Conservation (phyloP, 2,329 filamentous ascomycete genomes). For the Sporothrix phasma region DNA sequence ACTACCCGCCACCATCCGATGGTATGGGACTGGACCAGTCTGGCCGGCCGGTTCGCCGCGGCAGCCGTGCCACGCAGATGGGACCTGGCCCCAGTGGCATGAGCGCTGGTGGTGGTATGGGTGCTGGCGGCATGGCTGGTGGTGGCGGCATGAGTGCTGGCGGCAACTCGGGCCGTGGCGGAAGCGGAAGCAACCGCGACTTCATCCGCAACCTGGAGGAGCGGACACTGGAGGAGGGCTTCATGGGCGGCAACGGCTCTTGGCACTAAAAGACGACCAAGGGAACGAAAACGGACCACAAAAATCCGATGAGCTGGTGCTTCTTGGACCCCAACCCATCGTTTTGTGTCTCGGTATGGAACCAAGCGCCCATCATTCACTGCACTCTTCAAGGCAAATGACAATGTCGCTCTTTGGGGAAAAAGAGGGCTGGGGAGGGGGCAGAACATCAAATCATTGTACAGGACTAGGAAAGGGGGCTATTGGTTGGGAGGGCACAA, state of each 20-base stretch:
- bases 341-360: not conserved
- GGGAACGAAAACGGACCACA: not conserved
- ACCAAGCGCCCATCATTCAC: not conserved
- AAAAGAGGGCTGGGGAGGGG: not conserved
- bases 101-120: not conserved
- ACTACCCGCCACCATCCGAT: conserved; percentile 88
- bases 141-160: conserved; percentile 21
- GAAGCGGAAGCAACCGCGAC: conserved; percentile 50
- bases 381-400: not conserved
- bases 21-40: conserved; percentile 56
- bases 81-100: conserved; percentile 31
- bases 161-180: not conserved
- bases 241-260: conserved; percentile 55
- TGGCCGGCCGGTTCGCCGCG: conserved; percentile 55
- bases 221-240: conserved; percentile 85
- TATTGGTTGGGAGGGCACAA: not conserved
- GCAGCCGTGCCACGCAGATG: conserved; percentile 58
- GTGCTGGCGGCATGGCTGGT: conserved; percentile 2
- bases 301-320: not conserved
- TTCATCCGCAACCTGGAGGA: conserved; percentile 95
- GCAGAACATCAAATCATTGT: not conserved
- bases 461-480: not conserved
- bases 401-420: not conserved
- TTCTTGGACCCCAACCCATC: not conserved
- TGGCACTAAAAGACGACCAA: conserved; percentile 46